These are phyloP conservation scores for Solioccasus polychromus DNA, from an alignment of 768 basidiomycete genomes.

Conservation along the genomic window DNA sequence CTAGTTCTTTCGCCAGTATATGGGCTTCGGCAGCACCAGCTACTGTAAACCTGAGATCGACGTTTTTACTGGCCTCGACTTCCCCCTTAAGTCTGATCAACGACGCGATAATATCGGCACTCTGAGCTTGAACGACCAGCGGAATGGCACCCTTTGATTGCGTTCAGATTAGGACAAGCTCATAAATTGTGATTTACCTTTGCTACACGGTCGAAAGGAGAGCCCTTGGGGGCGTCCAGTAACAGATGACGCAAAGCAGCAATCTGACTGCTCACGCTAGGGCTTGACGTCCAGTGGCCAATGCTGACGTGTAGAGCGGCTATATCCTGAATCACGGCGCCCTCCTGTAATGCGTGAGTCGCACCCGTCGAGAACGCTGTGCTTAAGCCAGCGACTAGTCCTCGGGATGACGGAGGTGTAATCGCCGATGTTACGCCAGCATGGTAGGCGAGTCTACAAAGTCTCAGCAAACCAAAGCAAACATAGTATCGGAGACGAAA, in stretches of 20 bases:
- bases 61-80: conserved; percentile 47
- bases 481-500: conserved; percentile 1
- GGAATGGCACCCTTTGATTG: conserved; percentile 59
- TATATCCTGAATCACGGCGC: conserved; percentile 61
- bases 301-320: conserved; percentile 63
- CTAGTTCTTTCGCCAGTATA: conserved; percentile 70
- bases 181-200: conserved; percentile 33
- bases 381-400: conserved; percentile 56
- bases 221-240: conserved; percentile 28
- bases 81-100: conserved; percentile 68
- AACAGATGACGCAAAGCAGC: conserved; percentile 68
- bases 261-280: conserved; percentile 81
- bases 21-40: conserved; percentile 69
- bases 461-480: conserved; percentile 6
- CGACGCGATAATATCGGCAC: conserved; percentile 80
- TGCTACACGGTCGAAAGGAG: conserved; percentile 41
- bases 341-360: conserved; percentile 50
- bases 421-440: conserved; percentile 63
- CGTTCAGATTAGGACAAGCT: neutral
- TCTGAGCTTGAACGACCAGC: conserved; percentile 71
- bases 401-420: conserved; percentile 49
- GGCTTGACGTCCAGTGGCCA: conserved; percentile 38
- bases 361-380: conserved; percentile 57
- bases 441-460: conserved; percentile 59
- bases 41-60: conserved; percentile 54